Base-by-base conservation (phyloP, 257 asterid genomes). In the Nicotiana tomentosiformis region DNA sequence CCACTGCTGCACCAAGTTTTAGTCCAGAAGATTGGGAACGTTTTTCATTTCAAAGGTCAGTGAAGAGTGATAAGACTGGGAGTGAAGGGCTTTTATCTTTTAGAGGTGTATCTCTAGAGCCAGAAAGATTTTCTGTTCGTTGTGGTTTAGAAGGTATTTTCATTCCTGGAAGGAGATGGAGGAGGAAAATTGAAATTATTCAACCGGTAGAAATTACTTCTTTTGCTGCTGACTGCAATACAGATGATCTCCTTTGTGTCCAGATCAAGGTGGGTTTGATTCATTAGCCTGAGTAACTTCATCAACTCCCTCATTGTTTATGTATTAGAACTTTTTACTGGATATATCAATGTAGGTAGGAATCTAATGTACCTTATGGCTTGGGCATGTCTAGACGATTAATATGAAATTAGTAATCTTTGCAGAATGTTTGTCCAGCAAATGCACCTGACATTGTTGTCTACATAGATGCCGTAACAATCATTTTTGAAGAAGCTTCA, bases 61-160 rank as follows among this genome's bases (percentile, higher is more conserved):
- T 86, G 65, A 92, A 84, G 83, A 89, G 87, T 87, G 93, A 90
- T 70, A 91, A 90, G 82, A 87, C 86, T 69, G 91, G 87, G 81
- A 84, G 86, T 60, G 95, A 91, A 84, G 97, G 89, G 80, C 92
- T 94, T 85, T 87, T 93, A 84, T 96, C 99, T 82, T 96, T 94
- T 84, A 93, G 98, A 81, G 99, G 98, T 64, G 98, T 95, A 84
- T 91, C 98, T 56, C 87, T 96, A 86, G 97, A 90, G 84, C 97
- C 92, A 37, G 97, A 95, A 89, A 92, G 98, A 82, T 96, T 94
- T 89, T 96, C 98, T 80, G 97, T 91, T 87, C 91, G 91, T 77
- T 94, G 99, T 90, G 99, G 99, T 77, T 85, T 96, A 89, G 99
- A 96, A 90, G 99, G 99, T 77, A 94, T 93, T 84, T 95, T 90